Evolutionary conservation across 805 yeast species (phyloP).

Genomic region (Saccharomyces jurei): DNA sequence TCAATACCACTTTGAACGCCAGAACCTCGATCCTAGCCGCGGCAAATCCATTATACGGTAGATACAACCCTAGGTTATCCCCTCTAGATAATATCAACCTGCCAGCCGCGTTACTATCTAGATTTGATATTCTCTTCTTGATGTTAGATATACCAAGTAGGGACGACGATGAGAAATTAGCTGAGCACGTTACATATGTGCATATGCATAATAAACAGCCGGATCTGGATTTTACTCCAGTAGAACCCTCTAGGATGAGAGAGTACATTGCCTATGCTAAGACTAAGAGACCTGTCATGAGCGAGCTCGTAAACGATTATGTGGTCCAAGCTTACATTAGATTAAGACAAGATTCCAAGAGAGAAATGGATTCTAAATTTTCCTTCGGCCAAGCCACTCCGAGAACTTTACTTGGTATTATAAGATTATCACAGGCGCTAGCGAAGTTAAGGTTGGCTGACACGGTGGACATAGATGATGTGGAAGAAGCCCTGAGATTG

Average conservation of each 20-base stretch:
- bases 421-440: slow-evolving; percentile 89
- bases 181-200: slow-evolving; percentile 89
- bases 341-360: slow-evolving; percentile 86
- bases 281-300: slow-evolving; percentile 74
- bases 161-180: slow-evolving; percentile 77
- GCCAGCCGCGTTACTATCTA: slow-evolving; percentile 91
- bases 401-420: slow-evolving; percentile 82
- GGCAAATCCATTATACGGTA: slow-evolving; percentile 94
- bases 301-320: slow-evolving; percentile 75
- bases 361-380: slow-evolving; percentile 59
- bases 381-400: slow-evolving; percentile 92
- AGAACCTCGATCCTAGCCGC: slow-evolving; percentile 94
- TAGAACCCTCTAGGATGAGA: slow-evolving; percentile 72
- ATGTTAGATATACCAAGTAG: slow-evolving; percentile 76
- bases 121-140: slow-evolving; percentile 85
- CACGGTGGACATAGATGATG: slow-evolving; percentile 66
- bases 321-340: slow-evolving; percentile 81
- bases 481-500: slow-evolving; percentile 90
- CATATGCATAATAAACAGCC: slow-evolving; percentile 93
- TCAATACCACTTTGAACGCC: slow-evolving; percentile 91
- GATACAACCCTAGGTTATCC: slow-evolving; percentile 82
- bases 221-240: slow-evolving; percentile 59
- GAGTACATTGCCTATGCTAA: slow-evolving; percentile 85
- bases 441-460: slow-evolving; percentile 82
- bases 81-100: slow-evolving; percentile 93